Evolutionary conservation across 176 grass and related monocot species (phyloP).

Genomic region (Tillandsia leiboldiana): DNA sequence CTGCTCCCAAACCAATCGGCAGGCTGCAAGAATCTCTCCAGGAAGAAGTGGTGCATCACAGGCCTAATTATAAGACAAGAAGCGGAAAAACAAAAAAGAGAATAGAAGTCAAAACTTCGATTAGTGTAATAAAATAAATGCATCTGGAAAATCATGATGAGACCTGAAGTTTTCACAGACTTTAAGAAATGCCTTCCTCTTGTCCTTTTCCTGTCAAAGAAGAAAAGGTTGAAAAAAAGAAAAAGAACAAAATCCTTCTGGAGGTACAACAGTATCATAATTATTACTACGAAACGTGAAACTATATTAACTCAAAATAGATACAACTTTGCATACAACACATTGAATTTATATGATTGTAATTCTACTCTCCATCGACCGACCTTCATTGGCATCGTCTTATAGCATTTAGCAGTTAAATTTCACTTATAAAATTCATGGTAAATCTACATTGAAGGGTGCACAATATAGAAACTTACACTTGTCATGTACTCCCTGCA

Average conservation of each 20-base stretch:
- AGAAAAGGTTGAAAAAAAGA: neutral
- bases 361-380: too few relatives aligned
- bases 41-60: constrained; percentile 94
- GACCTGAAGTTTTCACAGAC: constrained; percentile 83
- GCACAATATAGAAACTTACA: constrained; percentile 40
- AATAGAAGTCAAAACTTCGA: neutral
- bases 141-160: constrained; percentile 20
- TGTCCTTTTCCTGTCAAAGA: constrained; percentile 83
- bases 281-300: neutral
- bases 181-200: constrained; percentile 73
- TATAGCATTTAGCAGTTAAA: neutral
- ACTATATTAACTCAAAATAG: neutral
- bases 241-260: neutral
- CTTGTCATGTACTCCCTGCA: constrained; percentile 64
- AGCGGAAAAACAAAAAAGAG: constrained; percentile 13
- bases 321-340: neutral
- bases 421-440: neutral
- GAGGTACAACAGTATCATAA: neutral
- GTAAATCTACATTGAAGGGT: constrained; percentile 2
- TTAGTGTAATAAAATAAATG: neutral
- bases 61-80: constrained; percentile 38
- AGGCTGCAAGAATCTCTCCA: constrained; percentile 83
- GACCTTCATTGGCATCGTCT: neutral
- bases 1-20: constrained; percentile 85
- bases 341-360: too few relatives aligned